A percentile compares a stretch with the other conserved stretches of the same genome.
Evolutionary conservation across 352 stramenopile genomes (phyloP).

Genomic region (Phytophthora meadii): DNA sequence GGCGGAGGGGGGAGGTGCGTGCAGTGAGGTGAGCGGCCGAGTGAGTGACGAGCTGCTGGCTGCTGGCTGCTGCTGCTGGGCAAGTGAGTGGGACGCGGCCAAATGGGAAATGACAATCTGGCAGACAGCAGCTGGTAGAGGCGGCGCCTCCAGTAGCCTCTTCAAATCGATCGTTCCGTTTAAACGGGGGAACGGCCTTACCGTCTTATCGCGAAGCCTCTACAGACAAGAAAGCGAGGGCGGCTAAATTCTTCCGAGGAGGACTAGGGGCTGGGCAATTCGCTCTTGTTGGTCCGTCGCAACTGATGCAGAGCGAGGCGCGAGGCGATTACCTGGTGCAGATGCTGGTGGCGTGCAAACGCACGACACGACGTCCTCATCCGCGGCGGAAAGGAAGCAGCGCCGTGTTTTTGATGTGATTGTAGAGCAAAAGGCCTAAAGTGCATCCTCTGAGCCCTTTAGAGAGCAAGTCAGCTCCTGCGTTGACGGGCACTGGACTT

Average conservation of each 20-base stretch:
- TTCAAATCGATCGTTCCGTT: constrained; percentile 13
- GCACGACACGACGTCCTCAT: constrained; percentile 14
- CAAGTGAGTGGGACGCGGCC: constrained; percentile 48
- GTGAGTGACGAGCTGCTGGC: constrained; percentile 8
- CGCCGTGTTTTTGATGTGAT: background rate
- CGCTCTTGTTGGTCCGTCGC: constrained; percentile 10
- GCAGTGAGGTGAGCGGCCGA: constrained; percentile 6
- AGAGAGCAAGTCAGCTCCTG: constrained; percentile 14
- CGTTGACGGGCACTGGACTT: constrained; percentile 16
- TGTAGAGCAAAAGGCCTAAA: no score
- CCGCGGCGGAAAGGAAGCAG: constrained; percentile 1
- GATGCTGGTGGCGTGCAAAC: constrained; percentile 19
- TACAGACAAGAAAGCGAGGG: constrained; percentile 45
- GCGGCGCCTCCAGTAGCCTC: background rate
- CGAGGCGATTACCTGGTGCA: constrained; percentile 20
- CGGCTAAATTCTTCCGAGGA: constrained; percentile 25
- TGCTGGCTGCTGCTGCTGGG: background rate
- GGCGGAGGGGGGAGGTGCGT: constrained; percentile 1
- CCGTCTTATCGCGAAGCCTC: constrained; percentile 44
- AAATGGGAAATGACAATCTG: constrained; percentile 85
- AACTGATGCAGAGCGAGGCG: constrained; percentile 24
- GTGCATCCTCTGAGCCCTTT: background rate
- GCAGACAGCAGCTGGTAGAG: constrained; percentile 56
- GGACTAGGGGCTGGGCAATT: constrained; percentile 24
- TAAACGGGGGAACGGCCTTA: constrained; percentile 16